Evolutionary conservation across 306 rosid species (phyloP).

Genomic region (Oxytropis ochrocephala): DNA sequence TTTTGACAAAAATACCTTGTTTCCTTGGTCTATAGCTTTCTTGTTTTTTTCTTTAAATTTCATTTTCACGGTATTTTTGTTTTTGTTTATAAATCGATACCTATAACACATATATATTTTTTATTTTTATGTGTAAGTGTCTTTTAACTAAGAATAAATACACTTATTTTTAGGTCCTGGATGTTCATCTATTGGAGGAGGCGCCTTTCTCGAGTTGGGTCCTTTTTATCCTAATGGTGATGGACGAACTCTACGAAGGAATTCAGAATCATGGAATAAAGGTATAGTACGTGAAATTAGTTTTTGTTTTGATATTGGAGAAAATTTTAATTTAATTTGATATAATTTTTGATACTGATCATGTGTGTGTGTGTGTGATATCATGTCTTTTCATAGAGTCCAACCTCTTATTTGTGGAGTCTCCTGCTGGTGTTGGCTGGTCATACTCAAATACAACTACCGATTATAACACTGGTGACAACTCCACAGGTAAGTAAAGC

Average conservation of each 20-base stretch:
- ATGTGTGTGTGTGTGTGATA: background rate
- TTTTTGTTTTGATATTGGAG: background rate
- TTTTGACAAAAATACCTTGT: too few species aligned
- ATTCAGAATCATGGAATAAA: slow-evolving; percentile 71
- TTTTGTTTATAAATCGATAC: too few species aligned
- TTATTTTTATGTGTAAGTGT: background rate
- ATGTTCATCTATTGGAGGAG: slow-evolving; percentile 89
- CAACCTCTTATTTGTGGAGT: slow-evolving; percentile 83
- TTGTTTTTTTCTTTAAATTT: too few species aligned
- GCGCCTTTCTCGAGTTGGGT: slow-evolving; percentile 89
- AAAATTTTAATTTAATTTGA: too few species aligned
- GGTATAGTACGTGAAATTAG: slow-evolving; percentile 26
- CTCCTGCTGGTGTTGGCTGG: slow-evolving; percentile 97
- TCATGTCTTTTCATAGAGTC: slow-evolving; percentile 43
- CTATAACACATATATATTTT: too few species aligned
- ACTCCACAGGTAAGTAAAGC: slow-evolving; percentile 50
- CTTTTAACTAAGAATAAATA: background rate
- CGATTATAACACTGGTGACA: slow-evolving; percentile 66
- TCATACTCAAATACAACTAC: slow-evolving; percentile 84
- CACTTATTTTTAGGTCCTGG: slow-evolving; percentile 65
- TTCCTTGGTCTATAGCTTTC: too few species aligned
- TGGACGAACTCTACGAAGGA: slow-evolving; percentile 63
- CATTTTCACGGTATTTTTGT: too few species aligned
- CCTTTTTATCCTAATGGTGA: slow-evolving; percentile 78
- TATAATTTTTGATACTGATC: background rate